Evolutionary conservation across 108 stramenopile species (phyloP).

Genomic region (Parietichytrium sp.): DNA sequence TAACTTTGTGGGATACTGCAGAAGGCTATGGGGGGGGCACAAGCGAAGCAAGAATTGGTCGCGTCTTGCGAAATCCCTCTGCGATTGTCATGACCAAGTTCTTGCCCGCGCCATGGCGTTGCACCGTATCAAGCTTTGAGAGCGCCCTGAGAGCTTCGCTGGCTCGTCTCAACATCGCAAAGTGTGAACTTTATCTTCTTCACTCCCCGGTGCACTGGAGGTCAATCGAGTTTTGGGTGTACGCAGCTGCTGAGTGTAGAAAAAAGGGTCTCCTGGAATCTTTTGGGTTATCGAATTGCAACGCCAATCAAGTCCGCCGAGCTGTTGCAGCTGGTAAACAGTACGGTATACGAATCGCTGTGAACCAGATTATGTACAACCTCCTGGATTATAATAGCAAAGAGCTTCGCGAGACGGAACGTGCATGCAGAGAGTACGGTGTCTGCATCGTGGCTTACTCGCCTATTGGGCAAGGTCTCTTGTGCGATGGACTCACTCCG

Average conservation of each 20-base stretch:
- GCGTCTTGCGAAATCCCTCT: constrained; percentile 40
- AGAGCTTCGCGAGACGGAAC: constrained; percentile 55
- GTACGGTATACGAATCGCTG: constrained; percentile 64
- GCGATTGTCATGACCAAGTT: constrained; percentile 68
- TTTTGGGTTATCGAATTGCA: constrained; percentile 72
- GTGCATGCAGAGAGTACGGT: constrained; percentile 59
- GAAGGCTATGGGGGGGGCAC: constrained; percentile 72
- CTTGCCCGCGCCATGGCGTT: constrained; percentile 70
- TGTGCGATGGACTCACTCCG: constrained; percentile 65
- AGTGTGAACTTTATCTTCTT: constrained; percentile 65
- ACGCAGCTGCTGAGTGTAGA: constrained; percentile 68
- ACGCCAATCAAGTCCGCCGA: constrained; percentile 57
- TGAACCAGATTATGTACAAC: constrained; percentile 70
- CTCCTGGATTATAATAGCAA: constrained; percentile 65
- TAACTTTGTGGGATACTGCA: constrained; percentile 79
- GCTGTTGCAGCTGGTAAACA: constrained; percentile 57
- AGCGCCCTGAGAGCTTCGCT: constrained; percentile 61
- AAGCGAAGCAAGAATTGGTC: constrained; percentile 61
- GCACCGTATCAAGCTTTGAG: constrained; percentile 45
- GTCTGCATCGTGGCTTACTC: constrained; percentile 67
- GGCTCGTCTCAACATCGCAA: constrained; percentile 55
- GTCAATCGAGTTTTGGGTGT: constrained; percentile 64
- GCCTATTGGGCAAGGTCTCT: constrained; percentile 70
- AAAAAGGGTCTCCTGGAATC: constrained; percentile 63
- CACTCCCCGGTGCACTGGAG: constrained; percentile 65